phyloP scores from a whole-genome alignment of 2,329 filamentous ascomycete species.

The Pestalotiopsis sp. region DNA sequence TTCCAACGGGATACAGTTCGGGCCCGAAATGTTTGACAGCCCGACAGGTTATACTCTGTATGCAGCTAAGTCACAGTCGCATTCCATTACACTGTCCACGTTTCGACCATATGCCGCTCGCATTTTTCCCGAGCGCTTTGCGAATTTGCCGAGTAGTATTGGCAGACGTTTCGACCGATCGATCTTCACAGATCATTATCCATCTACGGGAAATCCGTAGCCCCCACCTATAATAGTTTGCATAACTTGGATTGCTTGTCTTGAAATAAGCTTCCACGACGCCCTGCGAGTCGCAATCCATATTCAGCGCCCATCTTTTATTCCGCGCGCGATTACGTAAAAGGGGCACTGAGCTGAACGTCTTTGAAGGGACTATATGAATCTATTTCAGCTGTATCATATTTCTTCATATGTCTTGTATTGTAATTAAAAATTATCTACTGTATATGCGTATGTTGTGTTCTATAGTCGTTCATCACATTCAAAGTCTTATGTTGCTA shows the following conservation, averaged over 20 bases:
- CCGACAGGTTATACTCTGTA: too few relatives aligned
- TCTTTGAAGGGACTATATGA: not conserved
- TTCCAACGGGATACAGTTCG: too few relatives aligned
- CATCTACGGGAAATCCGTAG: not conserved
- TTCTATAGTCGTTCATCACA: conserved; percentile 2
- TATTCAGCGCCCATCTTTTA: not conserved
- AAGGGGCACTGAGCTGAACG: not conserved
- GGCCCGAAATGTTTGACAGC: too few relatives aligned
- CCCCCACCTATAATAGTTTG: not conserved
- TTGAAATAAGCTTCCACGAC: not conserved
- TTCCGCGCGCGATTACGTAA: not conserved
- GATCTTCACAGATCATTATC: not conserved
- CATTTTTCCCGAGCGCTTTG: too few relatives aligned
- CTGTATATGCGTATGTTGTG: not conserved
- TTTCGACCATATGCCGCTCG: too few relatives aligned
- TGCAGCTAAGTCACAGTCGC: too few relatives aligned
- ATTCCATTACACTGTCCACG: too few relatives aligned
- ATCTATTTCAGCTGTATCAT: not conserved
- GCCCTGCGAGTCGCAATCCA: not conserved
- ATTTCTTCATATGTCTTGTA: not conserved
- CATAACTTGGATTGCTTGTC: not conserved
- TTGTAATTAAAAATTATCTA: conserved; percentile 4
- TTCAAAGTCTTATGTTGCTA: conserved; percentile 18
- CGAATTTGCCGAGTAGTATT: too few relatives aligned
- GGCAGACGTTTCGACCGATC: not conserved